Evolutionary conservation across 306 rosid species (phyloP).

Genomic region (Corylus avellana): DNA sequence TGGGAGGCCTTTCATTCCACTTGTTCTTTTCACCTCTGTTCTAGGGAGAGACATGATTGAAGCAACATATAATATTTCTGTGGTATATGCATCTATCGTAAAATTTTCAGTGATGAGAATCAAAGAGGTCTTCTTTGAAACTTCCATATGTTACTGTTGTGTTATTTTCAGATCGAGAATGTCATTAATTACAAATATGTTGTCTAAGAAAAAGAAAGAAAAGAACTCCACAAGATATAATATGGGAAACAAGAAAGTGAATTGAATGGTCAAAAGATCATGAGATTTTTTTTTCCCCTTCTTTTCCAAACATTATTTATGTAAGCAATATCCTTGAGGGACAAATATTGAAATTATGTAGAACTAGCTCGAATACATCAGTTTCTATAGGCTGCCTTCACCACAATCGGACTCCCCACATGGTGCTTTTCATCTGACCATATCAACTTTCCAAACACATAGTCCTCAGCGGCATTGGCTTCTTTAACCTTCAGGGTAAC

Average conservation of each 20-base stretch:
- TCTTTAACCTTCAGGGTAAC: conserved; percentile 42
- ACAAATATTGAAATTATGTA: neutral
- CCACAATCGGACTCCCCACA: conserved; percentile 81
- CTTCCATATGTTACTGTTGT: neutral
- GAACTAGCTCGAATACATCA: conserved; percentile 2
- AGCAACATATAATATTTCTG: neutral
- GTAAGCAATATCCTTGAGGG: conserved; percentile 4
- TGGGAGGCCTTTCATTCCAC: neutral
- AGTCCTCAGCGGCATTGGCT: conserved; percentile 35
- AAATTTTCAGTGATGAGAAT: neutral
- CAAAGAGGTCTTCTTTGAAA: neutral
- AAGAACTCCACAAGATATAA: too few relatives aligned
- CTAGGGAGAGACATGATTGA: neutral
- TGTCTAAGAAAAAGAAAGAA: too few relatives aligned
- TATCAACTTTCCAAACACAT: conserved; percentile 66
- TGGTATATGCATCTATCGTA: neutral
- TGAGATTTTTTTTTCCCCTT: neutral
- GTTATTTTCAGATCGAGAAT: neutral
- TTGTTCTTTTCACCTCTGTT: neutral
- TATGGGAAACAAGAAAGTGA: neutral
- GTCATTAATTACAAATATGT: neutral
- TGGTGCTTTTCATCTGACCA: conserved; percentile 84
- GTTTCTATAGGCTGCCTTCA: conserved; percentile 43
- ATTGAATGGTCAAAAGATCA: neutral
- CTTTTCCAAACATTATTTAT: conserved; percentile 14